Evolutionary conservation across 2,329 filamentous ascomycete species (phyloP).

Genomic region (Paecilomyces dactylethromorphus): DNA sequence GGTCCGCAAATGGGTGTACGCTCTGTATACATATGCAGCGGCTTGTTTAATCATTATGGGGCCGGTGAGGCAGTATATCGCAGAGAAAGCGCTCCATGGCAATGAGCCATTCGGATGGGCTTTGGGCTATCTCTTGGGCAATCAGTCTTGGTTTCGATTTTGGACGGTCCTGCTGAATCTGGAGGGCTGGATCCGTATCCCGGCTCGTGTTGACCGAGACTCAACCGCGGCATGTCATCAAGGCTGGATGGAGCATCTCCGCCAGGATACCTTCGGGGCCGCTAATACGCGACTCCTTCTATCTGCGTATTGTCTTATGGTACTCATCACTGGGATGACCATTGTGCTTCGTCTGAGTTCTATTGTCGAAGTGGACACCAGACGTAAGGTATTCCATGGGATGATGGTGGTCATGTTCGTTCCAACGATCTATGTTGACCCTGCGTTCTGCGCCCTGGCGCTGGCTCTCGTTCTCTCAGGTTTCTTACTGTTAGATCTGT

Average conservation of each 20-base stretch:
- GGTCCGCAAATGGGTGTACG: conserved; percentile 76
- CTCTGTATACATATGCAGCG: conserved; percentile 66
- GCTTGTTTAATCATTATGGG: conserved; percentile 61
- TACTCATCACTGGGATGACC: conserved; percentile 65
- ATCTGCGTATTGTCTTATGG: conserved; percentile 63
- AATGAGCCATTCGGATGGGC: conserved; percentile 90
- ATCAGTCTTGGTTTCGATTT: conserved; percentile 64
- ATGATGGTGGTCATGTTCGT: conserved; percentile 97
- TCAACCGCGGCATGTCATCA: conserved; percentile 38
- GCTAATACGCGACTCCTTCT: conserved; percentile 78
- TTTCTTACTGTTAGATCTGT: conserved; percentile 81
- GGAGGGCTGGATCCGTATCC: conserved; percentile 69
- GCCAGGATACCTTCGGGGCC: conserved; percentile 59
- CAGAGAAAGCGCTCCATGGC: conserved; percentile 58
- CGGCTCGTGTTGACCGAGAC: conserved; percentile 35
- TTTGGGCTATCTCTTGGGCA: conserved; percentile 79
- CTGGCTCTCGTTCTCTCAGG: conserved; percentile 72
- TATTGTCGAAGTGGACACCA: conserved; percentile 85
- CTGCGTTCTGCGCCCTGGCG: conserved; percentile 72
- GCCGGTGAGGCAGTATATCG: conserved; percentile 65
- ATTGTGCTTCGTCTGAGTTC: conserved; percentile 68
- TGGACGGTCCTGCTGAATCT: conserved; percentile 63
- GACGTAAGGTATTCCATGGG: conserved; percentile 94
- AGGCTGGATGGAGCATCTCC: conserved; percentile 61
- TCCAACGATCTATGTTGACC: conserved; percentile 79